Percentiles rank a stretch among this genome's conserved stretches.
These are phyloP conservation scores for Beauveria bassiana DNA, from an alignment of 2,329 filamentous ascomycete species.

Conservation along the genomic window DNA sequence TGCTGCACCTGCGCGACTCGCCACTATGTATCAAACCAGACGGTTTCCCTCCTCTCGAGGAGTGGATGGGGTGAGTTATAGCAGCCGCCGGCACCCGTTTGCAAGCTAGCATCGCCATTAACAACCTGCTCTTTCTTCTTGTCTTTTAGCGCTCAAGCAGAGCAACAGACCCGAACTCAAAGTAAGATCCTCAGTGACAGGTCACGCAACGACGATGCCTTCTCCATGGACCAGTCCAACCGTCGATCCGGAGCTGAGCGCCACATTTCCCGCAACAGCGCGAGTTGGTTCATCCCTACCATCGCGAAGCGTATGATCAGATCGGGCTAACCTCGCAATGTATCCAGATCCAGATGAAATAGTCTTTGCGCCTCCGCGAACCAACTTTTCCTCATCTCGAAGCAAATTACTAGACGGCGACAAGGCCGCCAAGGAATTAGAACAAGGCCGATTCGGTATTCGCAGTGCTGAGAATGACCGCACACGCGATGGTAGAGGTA, in stretches of 20 bases:
- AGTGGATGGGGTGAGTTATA: slow-evolving; percentile 84
- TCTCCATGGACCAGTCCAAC: slow-evolving; percentile 40
- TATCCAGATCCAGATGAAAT: slow-evolving; percentile 66
- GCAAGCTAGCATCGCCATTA: neutral
- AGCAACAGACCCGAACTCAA: slow-evolving; percentile 37
- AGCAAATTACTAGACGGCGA: slow-evolving; percentile 46
- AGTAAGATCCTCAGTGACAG: slow-evolving; percentile 37
- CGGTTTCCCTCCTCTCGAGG: slow-evolving; percentile 72
- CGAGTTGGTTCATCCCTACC: slow-evolving; percentile 38
- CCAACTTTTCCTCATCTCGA: slow-evolving; percentile 71
- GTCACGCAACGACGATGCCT: slow-evolving; percentile 35
- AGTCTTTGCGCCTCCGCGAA: slow-evolving; percentile 76
- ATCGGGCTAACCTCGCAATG: slow-evolving; percentile 6
- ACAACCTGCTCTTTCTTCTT: slow-evolving; percentile 10
- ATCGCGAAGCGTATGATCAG: neutral
- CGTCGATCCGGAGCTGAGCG: slow-evolving; percentile 45
- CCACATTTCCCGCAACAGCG: slow-evolving; percentile 47
- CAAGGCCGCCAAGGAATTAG: slow-evolving; percentile 43
- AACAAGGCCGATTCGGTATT: slow-evolving; percentile 54
- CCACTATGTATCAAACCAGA: slow-evolving; percentile 76
- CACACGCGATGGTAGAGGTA: slow-evolving; percentile 38
- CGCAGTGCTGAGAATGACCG: slow-evolving; percentile 44
- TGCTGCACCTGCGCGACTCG: slow-evolving; percentile 70
- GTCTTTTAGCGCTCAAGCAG: slow-evolving; percentile 33
- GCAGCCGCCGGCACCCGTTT: neutral